Percentiles rank a stretch among this genome's conserved stretches.
These are phyloP conservation scores for Psilocybe sp. DNA, from an alignment of 768 basidiomycete species.

Conservation along the genomic window DNA sequence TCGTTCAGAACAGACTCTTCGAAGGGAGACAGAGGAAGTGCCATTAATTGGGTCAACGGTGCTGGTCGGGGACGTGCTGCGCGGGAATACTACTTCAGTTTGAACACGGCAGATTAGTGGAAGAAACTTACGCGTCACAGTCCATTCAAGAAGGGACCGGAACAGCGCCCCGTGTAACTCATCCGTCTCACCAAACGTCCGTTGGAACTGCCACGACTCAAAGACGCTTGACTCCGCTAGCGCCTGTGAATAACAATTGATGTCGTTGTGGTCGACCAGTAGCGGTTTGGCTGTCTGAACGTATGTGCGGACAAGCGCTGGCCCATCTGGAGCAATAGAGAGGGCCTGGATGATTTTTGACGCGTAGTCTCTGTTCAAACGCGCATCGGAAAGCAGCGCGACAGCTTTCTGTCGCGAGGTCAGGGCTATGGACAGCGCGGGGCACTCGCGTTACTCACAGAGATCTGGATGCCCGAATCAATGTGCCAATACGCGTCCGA, in stretches of 20 bases:
- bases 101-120: not conserved
- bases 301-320: slow-evolving; percentile 65
- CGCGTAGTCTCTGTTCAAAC: slow-evolving; percentile 72
- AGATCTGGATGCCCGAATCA: slow-evolving; percentile 63
- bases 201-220: slow-evolving; percentile 76
- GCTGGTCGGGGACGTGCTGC: slow-evolving; percentile 57
- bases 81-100: slow-evolving; percentile 4
- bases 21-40: slow-evolving; percentile 60
- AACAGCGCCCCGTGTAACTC: slow-evolving; percentile 53
- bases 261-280: slow-evolving; percentile 64
- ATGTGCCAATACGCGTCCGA: slow-evolving; percentile 87
- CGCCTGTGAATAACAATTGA: slow-evolving; percentile 68
- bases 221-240: slow-evolving; percentile 61
- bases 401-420: slow-evolving; percentile 54
- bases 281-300: slow-evolving; percentile 73
- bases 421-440: not conserved
- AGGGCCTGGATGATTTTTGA: slow-evolving; percentile 77
- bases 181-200: slow-evolving; percentile 61
- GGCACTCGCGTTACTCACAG: slow-evolving; percentile 41
- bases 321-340: slow-evolving; percentile 43
- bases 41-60: slow-evolving; percentile 60
- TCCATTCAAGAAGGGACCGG: slow-evolving; percentile 63
- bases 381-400: slow-evolving; percentile 67
- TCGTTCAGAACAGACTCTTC: slow-evolving; percentile 59
- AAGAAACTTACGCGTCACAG: slow-evolving; percentile 57